Evolutionary conservation across 2,329 filamentous ascomycete species (phyloP).

Genomic region (Madurella fahalii): DNA sequence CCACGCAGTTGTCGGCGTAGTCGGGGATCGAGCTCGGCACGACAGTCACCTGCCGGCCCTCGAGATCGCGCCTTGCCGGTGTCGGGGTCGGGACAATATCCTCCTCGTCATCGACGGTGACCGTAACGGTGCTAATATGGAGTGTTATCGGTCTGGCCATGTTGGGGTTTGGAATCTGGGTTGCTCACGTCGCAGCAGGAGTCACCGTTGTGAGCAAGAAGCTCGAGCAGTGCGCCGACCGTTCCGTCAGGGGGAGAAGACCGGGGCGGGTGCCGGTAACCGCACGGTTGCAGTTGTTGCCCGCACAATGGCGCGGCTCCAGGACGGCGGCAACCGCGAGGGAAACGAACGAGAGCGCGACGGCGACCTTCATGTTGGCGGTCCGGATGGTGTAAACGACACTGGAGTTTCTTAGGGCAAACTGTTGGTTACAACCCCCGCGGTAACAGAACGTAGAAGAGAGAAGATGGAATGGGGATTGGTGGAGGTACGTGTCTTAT

Average conservation of each 20-base stretch:
- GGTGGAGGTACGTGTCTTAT: too few species aligned
- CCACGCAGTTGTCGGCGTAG: constrained; percentile 39
- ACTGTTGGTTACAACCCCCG: neutral
- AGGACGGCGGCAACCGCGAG: constrained; percentile 35
- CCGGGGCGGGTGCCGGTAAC: constrained; percentile 41
- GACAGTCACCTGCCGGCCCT: constrained; percentile 31
- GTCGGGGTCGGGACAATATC: constrained; percentile 15
- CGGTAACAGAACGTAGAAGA: neutral
- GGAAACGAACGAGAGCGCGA: constrained; percentile 36
- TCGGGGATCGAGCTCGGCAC: constrained; percentile 34
- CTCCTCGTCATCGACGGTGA: constrained; percentile 31
- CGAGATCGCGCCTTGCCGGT: constrained; percentile 29
- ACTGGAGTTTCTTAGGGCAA: constrained; percentile 7
- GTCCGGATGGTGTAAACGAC: constrained; percentile 17
- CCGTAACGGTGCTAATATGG: constrained; percentile 36
- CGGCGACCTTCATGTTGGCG: constrained; percentile 40
- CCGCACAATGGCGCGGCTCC: constrained; percentile 35
- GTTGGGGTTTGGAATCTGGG: neutral
- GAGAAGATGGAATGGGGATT: neutral
- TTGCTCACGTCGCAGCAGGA: constrained; percentile 38
- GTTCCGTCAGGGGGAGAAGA: constrained; percentile 32
- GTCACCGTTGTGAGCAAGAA: constrained; percentile 39
- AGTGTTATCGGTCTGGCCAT: neutral
- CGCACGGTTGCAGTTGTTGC: constrained; percentile 46
- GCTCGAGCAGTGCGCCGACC: constrained; percentile 39